Evolutionary conservation across 805 yeast species (phyloP).

Genomic region (Nakazawaea molendinolei): DNA sequence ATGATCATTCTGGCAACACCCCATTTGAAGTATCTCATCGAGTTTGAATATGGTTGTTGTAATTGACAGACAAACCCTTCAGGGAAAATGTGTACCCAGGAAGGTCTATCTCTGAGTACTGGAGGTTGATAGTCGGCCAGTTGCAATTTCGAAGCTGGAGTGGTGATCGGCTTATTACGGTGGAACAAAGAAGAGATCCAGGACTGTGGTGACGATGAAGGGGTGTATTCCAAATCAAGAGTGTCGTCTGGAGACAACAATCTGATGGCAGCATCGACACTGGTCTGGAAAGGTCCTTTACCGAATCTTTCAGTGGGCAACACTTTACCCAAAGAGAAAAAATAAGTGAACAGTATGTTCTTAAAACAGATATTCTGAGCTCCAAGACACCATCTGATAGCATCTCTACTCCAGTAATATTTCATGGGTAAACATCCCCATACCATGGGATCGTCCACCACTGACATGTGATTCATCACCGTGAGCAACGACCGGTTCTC

Average conservation of each 20-base stretch:
- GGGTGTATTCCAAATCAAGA: conserved; percentile 35
- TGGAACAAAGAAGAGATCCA: not conserved
- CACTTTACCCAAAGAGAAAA: conserved; percentile 87
- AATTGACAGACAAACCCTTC: conserved; percentile 91
- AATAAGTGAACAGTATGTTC: conserved; percentile 39
- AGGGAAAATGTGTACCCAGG: conserved; percentile 94
- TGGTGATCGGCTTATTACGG: no score
- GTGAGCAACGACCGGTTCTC: conserved; percentile 78
- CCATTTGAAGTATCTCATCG: conserved; percentile 95
- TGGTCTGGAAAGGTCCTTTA: conserved; percentile 86
- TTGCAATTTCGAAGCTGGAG: conserved; percentile 18
- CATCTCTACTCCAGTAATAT: conserved; percentile 52
- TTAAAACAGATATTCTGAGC: conserved; percentile 88
- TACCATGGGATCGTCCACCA: conserved; percentile 84
- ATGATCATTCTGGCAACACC: conserved; percentile 80
- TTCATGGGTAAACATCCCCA: conserved; percentile 84
- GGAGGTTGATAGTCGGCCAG: conserved; percentile 41
- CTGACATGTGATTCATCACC: conserved; percentile 89
- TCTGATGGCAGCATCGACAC: conserved; percentile 80
- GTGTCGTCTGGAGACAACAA: conserved; percentile 75
- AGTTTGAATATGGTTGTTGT: conserved; percentile 69
- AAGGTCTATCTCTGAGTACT: conserved; percentile 53
- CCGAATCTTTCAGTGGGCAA: conserved; percentile 85
- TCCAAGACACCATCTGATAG: conserved; percentile 89
- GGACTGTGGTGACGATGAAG: conserved; percentile 4